Base-by-base conservation (phyloP, 495 filamentous ascomycete species). In the Lichenothelia convexa region DNA sequence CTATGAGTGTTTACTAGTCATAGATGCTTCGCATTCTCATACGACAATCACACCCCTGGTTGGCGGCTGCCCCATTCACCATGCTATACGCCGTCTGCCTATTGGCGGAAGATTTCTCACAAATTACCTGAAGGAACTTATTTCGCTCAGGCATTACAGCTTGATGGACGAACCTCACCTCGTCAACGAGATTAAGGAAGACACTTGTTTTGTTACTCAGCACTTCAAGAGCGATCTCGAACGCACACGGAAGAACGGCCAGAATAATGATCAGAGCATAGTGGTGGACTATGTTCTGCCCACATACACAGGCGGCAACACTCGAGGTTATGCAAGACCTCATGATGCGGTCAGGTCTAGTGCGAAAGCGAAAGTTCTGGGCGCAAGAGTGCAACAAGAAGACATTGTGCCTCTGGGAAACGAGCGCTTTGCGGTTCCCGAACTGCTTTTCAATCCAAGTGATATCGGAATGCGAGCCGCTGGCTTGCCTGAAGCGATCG, bases 121-220 rank as follows among this genome's bases (percentile, higher is more conserved):
- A n/a, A 95, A 94, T 54, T 78, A 85, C 48, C 68, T 99, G 17
- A 87, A 91, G 43, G 76, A 89, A 36, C 64, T 93, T 18, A 71
- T 93, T 16, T 94, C 89, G 5, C 68, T 87, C 36, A 71, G 87
- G 21, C 81, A 93, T 44, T 92, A 84, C 54, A 86, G 93, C 53
- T 84, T 95, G 77, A 71, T 85, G 42, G 82, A 92, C 48, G 89
- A 99, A 45, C 73, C 76, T 12, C 73, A 89, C 49, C 70, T 95
- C 15, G 86, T 93, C 53, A 93, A 91, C 46, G 79, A 93, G 51
- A 81, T 94, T 54, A 99, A 95, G 48, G 91, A 99, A 58, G 65
- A 75, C 0, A 74, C 75, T 20, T 93, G 83, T 49, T 95, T 78
- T 45, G 71, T 93, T 21, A 83, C 49, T 1, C 64, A 71, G 4